Percentiles rank a stretch among this genome's conserved stretches.
phyloP scores from a whole-genome alignment of 2,329 filamentous ascomycete species.

The Malbranchea zuffiana region DNA sequence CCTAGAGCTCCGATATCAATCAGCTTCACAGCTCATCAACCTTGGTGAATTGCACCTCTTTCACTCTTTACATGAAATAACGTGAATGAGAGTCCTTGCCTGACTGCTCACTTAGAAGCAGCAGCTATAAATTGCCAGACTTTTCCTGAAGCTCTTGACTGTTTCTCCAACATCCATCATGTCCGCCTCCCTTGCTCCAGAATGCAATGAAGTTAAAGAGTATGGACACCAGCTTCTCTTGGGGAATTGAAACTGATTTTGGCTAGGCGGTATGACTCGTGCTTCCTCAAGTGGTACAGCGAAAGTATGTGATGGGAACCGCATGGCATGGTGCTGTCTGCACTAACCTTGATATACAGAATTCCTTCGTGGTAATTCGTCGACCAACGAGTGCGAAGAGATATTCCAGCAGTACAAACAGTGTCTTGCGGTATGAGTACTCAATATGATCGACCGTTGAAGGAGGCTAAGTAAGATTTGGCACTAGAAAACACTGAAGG shows the following conservation, averaged over 20 bases:
- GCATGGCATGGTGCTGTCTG: not conserved
- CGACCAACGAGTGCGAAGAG: conserved; percentile 71
- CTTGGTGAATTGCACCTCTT: too few species aligned
- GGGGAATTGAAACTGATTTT: not conserved
- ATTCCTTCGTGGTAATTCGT: conserved; percentile 76
- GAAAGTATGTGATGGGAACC: conserved; percentile 64
- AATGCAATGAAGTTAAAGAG: conserved; percentile 96
- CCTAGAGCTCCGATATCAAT: not conserved
- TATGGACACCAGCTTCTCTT: conserved; percentile 37
- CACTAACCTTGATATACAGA: conserved; percentile 50
- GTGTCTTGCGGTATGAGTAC: conserved; percentile 58
- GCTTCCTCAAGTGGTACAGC: conserved; percentile 98
- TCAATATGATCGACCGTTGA: conserved; percentile 1
- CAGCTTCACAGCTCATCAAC: too few species aligned
- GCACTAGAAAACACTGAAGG: conserved; percentile 66
- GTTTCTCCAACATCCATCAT: too few species aligned
- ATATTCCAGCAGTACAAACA: conserved; percentile 82
- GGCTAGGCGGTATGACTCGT: conserved; percentile 79
- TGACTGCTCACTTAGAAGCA: too few species aligned
- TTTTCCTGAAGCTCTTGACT: too few species aligned
- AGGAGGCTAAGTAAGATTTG: conserved; percentile 7
- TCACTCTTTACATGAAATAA: too few species aligned
- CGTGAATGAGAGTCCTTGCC: too few species aligned
- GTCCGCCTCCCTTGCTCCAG: conserved; percentile 88
- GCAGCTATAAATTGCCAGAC: too few species aligned